Evolutionary conservation across 768 basidiomycete genomes (phyloP).

Genomic region (Suillus ampliporus): DNA sequence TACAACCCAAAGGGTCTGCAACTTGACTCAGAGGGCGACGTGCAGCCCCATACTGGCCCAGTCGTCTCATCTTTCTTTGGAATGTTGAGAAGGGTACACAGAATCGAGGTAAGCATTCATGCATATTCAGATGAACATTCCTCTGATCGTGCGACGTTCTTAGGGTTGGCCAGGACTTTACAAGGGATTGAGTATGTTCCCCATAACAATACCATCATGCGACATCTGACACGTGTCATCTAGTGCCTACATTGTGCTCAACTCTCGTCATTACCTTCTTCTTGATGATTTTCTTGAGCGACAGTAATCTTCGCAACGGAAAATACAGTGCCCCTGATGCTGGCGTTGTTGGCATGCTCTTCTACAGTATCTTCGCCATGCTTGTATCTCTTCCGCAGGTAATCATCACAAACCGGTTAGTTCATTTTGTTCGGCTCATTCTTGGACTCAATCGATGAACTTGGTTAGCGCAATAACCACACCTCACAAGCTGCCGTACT

Average conservation of each 20-base stretch:
- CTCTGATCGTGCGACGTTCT: slow-evolving; percentile 13
- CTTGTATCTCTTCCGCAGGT: slow-evolving; percentile 70
- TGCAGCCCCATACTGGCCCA: slow-evolving; percentile 78
- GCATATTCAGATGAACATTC: not conserved
- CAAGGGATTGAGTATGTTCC: slow-evolving; percentile 71
- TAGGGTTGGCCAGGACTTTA: slow-evolving; percentile 77
- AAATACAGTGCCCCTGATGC: slow-evolving; percentile 67
- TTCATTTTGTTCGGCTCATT: not conserved
- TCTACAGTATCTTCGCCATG: slow-evolving; percentile 70
- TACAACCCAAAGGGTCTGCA: slow-evolving; percentile 87
- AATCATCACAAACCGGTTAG: slow-evolving; percentile 79
- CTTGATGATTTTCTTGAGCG: slow-evolving; percentile 62
- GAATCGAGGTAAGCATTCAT: slow-evolving; percentile 63
- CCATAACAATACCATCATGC: slow-evolving; percentile 32
- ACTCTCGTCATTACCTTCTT: slow-evolving; percentile 63
- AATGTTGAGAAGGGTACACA: slow-evolving; percentile 74
- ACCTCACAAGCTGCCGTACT: slow-evolving; percentile 74
- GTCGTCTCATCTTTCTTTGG: slow-evolving; percentile 76
- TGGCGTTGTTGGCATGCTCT: slow-evolving; percentile 63
- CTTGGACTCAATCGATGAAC: not conserved
- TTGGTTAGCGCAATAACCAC: slow-evolving; percentile 76
- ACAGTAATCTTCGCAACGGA: slow-evolving; percentile 64
- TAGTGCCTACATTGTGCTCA: slow-evolving; percentile 55
- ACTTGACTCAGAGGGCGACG: slow-evolving; percentile 76
- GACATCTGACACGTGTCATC: slow-evolving; percentile 41